Conservation (phyloP, 352 stramenopile genomes). For the Globisporangium nagaii region DNA sequence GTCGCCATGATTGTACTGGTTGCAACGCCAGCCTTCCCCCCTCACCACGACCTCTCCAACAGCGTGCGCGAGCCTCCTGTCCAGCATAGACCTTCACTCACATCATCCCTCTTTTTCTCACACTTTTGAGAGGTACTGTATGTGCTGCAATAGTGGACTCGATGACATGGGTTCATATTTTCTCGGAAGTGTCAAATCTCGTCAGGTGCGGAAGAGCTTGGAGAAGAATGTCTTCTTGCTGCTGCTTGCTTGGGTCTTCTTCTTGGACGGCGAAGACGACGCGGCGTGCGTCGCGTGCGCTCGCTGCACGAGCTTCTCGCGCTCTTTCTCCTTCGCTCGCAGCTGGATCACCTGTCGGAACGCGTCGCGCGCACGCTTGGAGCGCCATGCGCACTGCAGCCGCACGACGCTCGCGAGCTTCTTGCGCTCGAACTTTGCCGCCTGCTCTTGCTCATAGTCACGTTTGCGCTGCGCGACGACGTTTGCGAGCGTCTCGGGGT, state of each 20-base stretch:
- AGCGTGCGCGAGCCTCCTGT: too few species aligned
- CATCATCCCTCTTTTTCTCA: too few species aligned
- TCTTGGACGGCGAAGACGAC: background rate
- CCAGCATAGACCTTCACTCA: background rate
- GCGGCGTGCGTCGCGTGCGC: slow-evolving; percentile 10
- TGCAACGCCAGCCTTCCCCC: too few species aligned
- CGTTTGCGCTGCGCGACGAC: slow-evolving; percentile 41
- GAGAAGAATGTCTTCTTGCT: background rate
- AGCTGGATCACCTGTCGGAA: slow-evolving; percentile 56
- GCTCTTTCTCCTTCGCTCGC: slow-evolving; percentile 60
- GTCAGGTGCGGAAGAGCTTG: background rate
- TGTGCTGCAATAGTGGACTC: too few species aligned
- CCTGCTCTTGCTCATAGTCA: slow-evolving; percentile 26
- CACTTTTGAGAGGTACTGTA: too few species aligned
- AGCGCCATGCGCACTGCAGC: slow-evolving; percentile 74
- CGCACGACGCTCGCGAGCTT: slow-evolving; percentile 49
- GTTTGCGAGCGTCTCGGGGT: slow-evolving; percentile 18
- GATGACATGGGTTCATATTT: too few species aligned
- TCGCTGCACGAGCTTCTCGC: slow-evolving; percentile 25
- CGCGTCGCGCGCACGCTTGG: slow-evolving; percentile 48
- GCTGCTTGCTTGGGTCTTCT: background rate
- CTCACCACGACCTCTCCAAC: too few species aligned
- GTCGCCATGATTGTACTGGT: slow-evolving; percentile 1
- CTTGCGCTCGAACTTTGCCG: slow-evolving; percentile 32
- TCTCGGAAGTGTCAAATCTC: too few species aligned